phyloP scores from a whole-genome alignment of 495 filamentous ascomycete genomes.

The Aspergillus conjunctus region DNA sequence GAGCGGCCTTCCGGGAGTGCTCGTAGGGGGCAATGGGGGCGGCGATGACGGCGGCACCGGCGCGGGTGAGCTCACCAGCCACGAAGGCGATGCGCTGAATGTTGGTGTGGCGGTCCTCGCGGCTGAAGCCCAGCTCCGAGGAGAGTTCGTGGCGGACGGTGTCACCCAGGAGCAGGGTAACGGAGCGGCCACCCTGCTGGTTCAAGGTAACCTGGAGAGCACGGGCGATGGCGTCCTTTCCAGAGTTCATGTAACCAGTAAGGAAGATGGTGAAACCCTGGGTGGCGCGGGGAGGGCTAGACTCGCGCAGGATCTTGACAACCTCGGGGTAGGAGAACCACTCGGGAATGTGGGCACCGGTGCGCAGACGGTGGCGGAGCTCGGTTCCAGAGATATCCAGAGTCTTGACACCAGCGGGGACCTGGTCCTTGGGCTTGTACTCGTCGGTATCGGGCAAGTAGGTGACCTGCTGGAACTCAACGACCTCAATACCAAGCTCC shows the following conservation, averaged over 20 bases:
- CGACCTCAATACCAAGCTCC: slow-evolving; percentile 97
- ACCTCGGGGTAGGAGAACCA: slow-evolving; percentile 99
- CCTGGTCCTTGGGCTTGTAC: slow-evolving; percentile 90
- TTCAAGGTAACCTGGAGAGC: slow-evolving; percentile 96
- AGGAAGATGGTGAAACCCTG: slow-evolving; percentile 99
- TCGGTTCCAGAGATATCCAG: slow-evolving; percentile 97
- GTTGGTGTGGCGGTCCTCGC: slow-evolving; percentile 91
- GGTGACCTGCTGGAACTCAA: slow-evolving; percentile 99
- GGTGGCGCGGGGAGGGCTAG: slow-evolving; percentile 80
- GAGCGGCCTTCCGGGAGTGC: slow-evolving; percentile 68
- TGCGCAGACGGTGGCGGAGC: slow-evolving; percentile 84
- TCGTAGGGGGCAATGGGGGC: slow-evolving; percentile 97
- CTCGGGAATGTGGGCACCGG: slow-evolving; percentile 90
- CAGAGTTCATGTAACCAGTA: slow-evolving; percentile 93
- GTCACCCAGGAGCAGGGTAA: slow-evolving; percentile 91
- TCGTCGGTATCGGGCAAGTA: slow-evolving; percentile 97
- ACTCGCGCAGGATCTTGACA: slow-evolving; percentile 91
- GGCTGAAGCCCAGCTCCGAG: slow-evolving; percentile 92
- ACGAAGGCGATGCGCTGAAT: slow-evolving; percentile 97
- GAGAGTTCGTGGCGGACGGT: slow-evolving; percentile 92
- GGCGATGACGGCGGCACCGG: slow-evolving; percentile 93
- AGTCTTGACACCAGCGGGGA: slow-evolving; percentile 78
- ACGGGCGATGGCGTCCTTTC: slow-evolving; percentile 94
- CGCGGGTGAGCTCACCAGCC: slow-evolving; percentile 86
- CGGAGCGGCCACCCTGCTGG: slow-evolving; percentile 94